Conservation (phyloP, 371 early-diverging fungal genomes). For the Smittium culicis region DNA sequence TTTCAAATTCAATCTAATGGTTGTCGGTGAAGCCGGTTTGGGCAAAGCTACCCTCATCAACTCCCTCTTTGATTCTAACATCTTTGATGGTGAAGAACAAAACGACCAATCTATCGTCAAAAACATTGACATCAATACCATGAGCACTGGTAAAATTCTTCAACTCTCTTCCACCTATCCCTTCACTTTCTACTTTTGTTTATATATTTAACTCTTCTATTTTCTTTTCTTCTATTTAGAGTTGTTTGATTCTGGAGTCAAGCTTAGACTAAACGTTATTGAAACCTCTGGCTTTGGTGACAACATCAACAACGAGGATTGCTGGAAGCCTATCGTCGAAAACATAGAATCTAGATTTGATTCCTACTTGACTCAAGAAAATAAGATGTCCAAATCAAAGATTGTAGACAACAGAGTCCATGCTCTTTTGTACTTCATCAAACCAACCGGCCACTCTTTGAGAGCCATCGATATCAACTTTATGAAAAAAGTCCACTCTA, state of each 20-base stretch:
- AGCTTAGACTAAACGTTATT: constrained; percentile 86
- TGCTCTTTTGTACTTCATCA: constrained; percentile 94
- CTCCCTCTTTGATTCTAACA: constrained; percentile 88
- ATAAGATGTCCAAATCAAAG: constrained; percentile 81
- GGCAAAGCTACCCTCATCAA: constrained; percentile 99
- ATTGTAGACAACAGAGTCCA: constrained; percentile 96
- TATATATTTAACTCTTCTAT: no score
- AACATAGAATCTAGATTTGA: constrained; percentile 92
- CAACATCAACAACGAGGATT: constrained; percentile 85
- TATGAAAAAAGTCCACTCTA: constrained; percentile 82
- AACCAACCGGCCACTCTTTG: constrained; percentile 61
- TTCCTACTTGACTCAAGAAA: constrained; percentile 85
- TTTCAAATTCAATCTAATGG: constrained; percentile 95
- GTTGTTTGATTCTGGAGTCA: constrained; percentile 64
- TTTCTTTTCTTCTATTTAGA: no score
- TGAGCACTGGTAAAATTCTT: constrained; percentile 70
- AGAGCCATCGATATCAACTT: constrained; percentile 91
- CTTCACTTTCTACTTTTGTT: no score
- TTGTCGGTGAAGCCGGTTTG: constrained; percentile 92
- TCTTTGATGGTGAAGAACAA: constrained; percentile 74
- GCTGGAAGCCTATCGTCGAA: constrained; percentile 92
- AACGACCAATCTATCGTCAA: constrained; percentile 66
- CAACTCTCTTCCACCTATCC: no score
- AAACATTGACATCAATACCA: constrained; percentile 85
- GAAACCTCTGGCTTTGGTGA: constrained; percentile 98